Conservation (phyloP, 768 basidiomycete species). For the Hericium rajendrae region DNA sequence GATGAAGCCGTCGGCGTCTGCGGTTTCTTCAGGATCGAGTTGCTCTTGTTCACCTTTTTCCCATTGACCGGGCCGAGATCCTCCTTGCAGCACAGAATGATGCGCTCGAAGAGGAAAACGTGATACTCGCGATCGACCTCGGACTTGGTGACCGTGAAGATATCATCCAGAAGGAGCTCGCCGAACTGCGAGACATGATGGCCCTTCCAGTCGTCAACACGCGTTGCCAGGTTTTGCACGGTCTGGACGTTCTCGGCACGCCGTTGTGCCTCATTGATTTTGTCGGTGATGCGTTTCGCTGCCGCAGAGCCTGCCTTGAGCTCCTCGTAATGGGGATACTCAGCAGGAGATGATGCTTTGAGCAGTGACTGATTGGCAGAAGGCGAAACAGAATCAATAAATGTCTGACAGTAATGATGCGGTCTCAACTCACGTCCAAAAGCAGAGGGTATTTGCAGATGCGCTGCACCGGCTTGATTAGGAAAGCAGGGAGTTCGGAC, state of each 20-base stretch:
- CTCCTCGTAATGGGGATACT: conserved; percentile 70
- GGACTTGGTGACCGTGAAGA: conserved; percentile 92
- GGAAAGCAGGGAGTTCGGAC: conserved; percentile 88
- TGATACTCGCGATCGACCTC: conserved; percentile 97
- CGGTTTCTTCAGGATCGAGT: conserved; percentile 85
- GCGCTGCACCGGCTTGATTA: conserved; percentile 97
- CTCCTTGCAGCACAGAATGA: conserved; percentile 98
- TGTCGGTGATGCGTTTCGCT: conserved; percentile 87
- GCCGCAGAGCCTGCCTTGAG: conserved; percentile 77
- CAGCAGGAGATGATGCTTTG: conserved; percentile 53
- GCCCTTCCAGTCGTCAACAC: conserved; percentile 99
- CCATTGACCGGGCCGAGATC: conserved; percentile 46
- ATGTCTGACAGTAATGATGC: conserved; percentile 6
- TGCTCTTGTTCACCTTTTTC: conserved; percentile 72
- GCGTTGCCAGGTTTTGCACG: conserved; percentile 71
- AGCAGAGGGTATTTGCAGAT: conserved; percentile 98
- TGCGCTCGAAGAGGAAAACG: conserved; percentile 97
- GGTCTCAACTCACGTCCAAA: conserved; percentile 57
- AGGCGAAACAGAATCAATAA: conserved; percentile 2
- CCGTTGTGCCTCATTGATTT: conserved; percentile 92
- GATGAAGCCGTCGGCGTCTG: conserved; percentile 35
- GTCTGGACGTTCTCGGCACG: conserved; percentile 87
- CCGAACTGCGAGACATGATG: conserved; percentile 94
- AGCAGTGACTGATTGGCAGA: conserved; percentile 49
- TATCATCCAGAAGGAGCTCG: conserved; percentile 86